Base-by-base conservation (phyloP, 176 grass and related monocot genomes). In the Aegilops longissima region DNA sequence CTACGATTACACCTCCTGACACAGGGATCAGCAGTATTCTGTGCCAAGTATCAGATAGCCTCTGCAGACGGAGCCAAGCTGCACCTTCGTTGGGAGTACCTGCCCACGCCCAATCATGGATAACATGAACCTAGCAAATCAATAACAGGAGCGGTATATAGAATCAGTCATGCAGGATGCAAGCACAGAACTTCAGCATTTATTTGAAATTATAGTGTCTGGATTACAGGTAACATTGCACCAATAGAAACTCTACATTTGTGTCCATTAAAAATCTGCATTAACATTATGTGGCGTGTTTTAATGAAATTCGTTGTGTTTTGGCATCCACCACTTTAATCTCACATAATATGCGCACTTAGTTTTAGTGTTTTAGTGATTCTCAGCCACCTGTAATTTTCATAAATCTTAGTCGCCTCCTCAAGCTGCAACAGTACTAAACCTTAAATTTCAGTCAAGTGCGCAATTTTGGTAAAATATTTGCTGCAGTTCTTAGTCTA, bases 31-130 rank as follows among this genome's bases (percentile, higher is more conserved):
- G 81, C 71, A 98, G 71, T 90, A 98, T 98, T 82, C 92, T 93
- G 85, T 98, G 93, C 96, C 96, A 95, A 59, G 96, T 98, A 85
- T 95, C 93, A 82, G 92, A 87, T 51, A 98, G 12, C 69, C 92
- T 95, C 83, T 98, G 93, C 30, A 98, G 59, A 3, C 96, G 93
- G 16, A 98, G 96, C 96, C 96, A 98, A 89, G 96, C 96, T 54
- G 96, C 96, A 13, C 96, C 93, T 81, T 98, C 96, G 11, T 94
- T 94, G 35, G 96, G 96, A 9, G 93, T 98, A 82, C 96, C 96
- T 73, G 96, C 88, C 96, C 96, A 98, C 84, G 96, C 96, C 93
- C 96, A 98, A 74, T 95, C 93, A 90, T 95, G 93, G 86, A 98
- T 98, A 36, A 98, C 93, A 88, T 95, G 91, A 78, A 98, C 95